These are phyloP conservation scores for Boletus vermiculosoides DNA, from an alignment of 768 basidiomycete genomes.

Conservation along the genomic window DNA sequence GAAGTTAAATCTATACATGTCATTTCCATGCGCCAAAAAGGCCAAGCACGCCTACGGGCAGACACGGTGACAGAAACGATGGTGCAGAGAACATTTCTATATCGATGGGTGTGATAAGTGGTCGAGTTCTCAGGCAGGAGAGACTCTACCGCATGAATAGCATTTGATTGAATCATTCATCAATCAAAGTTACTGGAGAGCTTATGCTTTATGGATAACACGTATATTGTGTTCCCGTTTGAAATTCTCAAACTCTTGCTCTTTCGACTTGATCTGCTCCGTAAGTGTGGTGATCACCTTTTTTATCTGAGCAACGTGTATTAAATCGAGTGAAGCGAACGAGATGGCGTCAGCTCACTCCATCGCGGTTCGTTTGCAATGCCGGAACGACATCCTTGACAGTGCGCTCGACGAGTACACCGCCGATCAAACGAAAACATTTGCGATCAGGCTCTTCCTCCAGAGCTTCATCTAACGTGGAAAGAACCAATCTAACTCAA, in stretches of 20 bases:
- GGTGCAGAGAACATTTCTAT: background rate
- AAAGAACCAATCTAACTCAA: constrained; percentile 71
- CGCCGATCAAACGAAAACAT: constrained; percentile 96
- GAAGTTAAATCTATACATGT: background rate
- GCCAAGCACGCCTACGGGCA: background rate
- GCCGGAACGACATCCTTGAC: constrained; percentile 93
- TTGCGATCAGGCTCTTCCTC: constrained; percentile 85
- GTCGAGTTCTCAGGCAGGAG: background rate
- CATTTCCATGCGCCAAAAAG: background rate
- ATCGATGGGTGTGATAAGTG: background rate
- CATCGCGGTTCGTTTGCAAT: constrained; percentile 84
- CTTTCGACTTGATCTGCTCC: constrained; percentile 87
- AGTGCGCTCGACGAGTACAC: constrained; percentile 92
- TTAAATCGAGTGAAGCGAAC: constrained; percentile 1
- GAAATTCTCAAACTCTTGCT: constrained; percentile 77
- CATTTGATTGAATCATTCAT: background rate
- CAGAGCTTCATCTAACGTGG: constrained; percentile 80
- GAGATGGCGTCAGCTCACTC: constrained; percentile 48
- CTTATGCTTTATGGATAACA: constrained; percentile 41
- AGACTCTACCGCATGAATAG: constrained; percentile 1
- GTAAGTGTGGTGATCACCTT: constrained; percentile 75
- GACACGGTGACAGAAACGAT: background rate
- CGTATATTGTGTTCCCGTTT: constrained; percentile 77
- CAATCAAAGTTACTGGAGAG: constrained; percentile 5
- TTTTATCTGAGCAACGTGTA: constrained; percentile 57